Base-by-base conservation (phyloP, 1,139 yeast genomes). In the Yamadazyma taylorii region DNA sequence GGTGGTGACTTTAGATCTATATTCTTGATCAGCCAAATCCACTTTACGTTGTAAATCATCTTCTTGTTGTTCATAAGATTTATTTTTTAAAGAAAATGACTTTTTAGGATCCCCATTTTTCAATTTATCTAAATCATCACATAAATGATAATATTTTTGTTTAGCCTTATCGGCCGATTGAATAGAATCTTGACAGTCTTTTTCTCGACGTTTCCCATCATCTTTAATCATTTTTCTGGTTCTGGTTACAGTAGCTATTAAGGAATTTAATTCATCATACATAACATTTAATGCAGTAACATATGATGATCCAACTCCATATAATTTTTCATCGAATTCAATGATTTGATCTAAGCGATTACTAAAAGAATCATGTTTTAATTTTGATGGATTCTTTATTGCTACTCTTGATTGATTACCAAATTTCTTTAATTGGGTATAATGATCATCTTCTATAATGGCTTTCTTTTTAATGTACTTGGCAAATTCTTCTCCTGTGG, bases 151-250 rank as follows among this genome's bases (percentile, higher is more conserved):
- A 58, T 90, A 90, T 56, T 85, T 87, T 36, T 74, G 68, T 58
- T 84, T 87, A 8, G 97, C 95, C 75, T 90, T 89, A 45, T 88
- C 96, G 1, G 96, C 96, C 30, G 79, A 75, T 37, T 72, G 66
- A 36, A 90, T 89, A 2, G 96, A 80, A 43, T 92, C 97, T 9
- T 71, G 56, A 32, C 90, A 89, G 41, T 84, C 94, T 55, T 85
- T 87, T 54, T 92, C 98, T 50, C 83, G 79, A 32, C 86, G 71
- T 52, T 79, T 75, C 27, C 90, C 88, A 42, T 85, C 86, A 34
- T 92, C 97, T 58, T 90, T 92, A 39, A 83, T 67, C 26, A 73
- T 53, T 56, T 90, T 90, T 46, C 98, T 73, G 39, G 81, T 69
- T 42, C 85, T 75, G 6, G 85, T 71, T 43, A 89, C 79, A 2